Conservation (phyloP, 116 monocot genomes). For the Papilionanthe hybrid region DNA sequence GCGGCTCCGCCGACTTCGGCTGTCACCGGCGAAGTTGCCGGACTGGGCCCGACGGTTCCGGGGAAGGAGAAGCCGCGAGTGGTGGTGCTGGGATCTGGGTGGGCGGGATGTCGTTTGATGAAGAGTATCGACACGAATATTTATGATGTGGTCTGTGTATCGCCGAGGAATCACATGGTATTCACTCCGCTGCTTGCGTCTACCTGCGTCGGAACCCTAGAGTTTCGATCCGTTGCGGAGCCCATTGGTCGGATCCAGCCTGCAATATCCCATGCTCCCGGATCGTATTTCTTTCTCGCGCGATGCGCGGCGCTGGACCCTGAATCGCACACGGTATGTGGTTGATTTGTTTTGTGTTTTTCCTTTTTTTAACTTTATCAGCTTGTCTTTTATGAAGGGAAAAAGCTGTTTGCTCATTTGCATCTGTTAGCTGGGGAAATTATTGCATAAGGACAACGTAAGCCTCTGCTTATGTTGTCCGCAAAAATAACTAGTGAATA, state of each 20-base stretch:
- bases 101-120: slow-evolving; percentile 89
- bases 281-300: slow-evolving; percentile 80
- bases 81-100: slow-evolving; percentile 83
- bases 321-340: slow-evolving; percentile 42
- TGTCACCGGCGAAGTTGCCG: background rate
- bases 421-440: too few relatives aligned
- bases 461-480: too few relatives aligned
- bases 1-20: background rate
- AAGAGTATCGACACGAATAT: slow-evolving; percentile 64
- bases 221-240: slow-evolving; percentile 96
- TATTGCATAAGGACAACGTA: too few relatives aligned
- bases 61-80: slow-evolving; percentile 61
- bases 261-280: slow-evolving; percentile 56
- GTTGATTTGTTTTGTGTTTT: background rate
- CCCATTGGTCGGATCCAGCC: slow-evolving; percentile 79
- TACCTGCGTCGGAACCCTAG: slow-evolving; percentile 97
- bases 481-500: too few relatives aligned
- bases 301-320: slow-evolving; percentile 49
- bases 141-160: slow-evolving; percentile 89
- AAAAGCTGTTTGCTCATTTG: background rate
- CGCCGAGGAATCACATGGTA: slow-evolving; percentile 96
- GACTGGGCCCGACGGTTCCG: slow-evolving; percentile 37
- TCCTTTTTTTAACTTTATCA: background rate
- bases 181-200: slow-evolving; percentile 97
- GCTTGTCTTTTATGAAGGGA: background rate